A percentile compares a stretch with the other conserved stretches of the same genome.
phyloP scores from a whole-genome alignment of 352 stramenopile species.

The Paralagenidium karlingii region DNA sequence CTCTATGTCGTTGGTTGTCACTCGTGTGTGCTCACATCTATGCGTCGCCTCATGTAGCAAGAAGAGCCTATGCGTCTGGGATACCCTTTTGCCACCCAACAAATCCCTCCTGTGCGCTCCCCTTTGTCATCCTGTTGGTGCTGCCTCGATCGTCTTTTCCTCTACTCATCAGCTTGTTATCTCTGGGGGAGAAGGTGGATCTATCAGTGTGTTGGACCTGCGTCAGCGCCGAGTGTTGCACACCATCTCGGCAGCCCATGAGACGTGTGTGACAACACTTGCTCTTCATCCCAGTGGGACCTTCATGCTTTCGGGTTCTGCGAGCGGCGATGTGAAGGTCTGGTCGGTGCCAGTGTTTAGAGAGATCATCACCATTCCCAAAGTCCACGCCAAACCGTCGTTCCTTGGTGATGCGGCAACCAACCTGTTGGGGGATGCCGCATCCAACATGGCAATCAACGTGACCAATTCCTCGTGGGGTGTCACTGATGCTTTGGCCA shows the following conservation, averaged over 20 bases:
- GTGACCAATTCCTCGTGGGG: conserved; percentile 77
- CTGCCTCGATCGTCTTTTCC: conserved; percentile 65
- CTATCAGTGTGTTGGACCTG: conserved; percentile 79
- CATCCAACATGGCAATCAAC: conserved; percentile 79
- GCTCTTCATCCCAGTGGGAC: conserved; percentile 60
- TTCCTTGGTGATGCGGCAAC: conserved; percentile 65
- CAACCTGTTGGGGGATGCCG: conserved; percentile 64
- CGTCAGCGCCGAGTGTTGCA: conserved; percentile 78
- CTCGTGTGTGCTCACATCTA: background rate
- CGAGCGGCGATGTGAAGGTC: conserved; percentile 79
- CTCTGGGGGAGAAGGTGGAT: conserved; percentile 61
- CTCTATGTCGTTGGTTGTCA: no score
- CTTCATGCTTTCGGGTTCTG: conserved; percentile 75
- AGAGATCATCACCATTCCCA: conserved; percentile 54
- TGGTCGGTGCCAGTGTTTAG: conserved; percentile 80
- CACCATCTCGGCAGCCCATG: conserved; percentile 69
- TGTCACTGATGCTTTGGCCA: conserved; percentile 70
- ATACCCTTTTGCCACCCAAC: conserved; percentile 56
- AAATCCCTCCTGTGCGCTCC: conserved; percentile 61
- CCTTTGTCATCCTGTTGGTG: conserved; percentile 58
- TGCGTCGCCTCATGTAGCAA: no score
- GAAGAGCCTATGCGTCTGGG: conserved; percentile 74
- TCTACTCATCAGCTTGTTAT: conserved; percentile 70
- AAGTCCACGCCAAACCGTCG: conserved; percentile 68
- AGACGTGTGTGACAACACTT: conserved; percentile 75